Base-by-base conservation (phyloP, 2,329 filamentous ascomycete species). In the Xylariaceae sp. region DNA sequence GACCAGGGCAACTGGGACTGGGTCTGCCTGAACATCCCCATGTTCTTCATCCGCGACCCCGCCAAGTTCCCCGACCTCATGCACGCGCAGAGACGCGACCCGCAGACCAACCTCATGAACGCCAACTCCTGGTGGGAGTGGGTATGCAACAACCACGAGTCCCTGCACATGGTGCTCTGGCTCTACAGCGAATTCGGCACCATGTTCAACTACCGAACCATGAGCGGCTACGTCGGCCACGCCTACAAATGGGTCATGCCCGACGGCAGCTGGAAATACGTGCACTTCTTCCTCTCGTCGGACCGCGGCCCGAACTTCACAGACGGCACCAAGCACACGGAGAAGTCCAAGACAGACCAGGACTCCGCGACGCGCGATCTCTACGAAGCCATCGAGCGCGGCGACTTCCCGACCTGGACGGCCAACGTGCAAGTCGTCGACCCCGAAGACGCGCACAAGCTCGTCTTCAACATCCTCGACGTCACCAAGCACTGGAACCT, bases 21-120 rank as follows among this genome's bases (percentile, higher is more conserved):
- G 72, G 86, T 89, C 7, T 84, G 82, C 63, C 88, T 88, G 72
- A 89, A 90, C 71, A 88, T 85, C 0, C 87, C 88, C 0, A 82
- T 89, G 2, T 90, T 90, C 78, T 90, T 91, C 75, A 70, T 90
- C 17, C 79, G 87, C 54, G 88, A 90, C 63, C 85, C 87, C 0
- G 80, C 84, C 62, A 89, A 90, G 72, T 90, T 89, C 70, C 87
- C 87, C 23, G 76, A 86, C 67, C 86, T 89, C 69, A 89, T 89
- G 56, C 87, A 89, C 70, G 88, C 87, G 0, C 87, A 90, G 71
- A 90, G 90, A 78, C 79, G 87, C 13, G 77, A 90, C 68, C 87
- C 87, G 0, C 76, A 83, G 44, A 89, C 85, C 3, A 84, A 89
- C 70, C 73, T 89, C 4, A 84, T 81, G 7, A 51, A 62, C 50